Conservation (phyloP, 495 filamentous ascomycete species). For the Tuber calosporum region DNA sequence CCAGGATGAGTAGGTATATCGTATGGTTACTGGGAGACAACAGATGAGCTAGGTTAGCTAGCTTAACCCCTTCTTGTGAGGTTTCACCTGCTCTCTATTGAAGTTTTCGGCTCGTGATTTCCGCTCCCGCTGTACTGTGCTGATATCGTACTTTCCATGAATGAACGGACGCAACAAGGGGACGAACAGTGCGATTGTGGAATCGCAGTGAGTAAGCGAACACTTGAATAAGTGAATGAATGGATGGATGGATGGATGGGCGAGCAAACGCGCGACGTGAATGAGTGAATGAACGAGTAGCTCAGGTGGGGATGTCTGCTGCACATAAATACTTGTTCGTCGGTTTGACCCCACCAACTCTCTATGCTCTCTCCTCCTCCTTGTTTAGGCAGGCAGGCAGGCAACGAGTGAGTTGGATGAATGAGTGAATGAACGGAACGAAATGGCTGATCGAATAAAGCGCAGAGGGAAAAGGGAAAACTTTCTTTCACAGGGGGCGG, state of each 20-base stretch:
- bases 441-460: neutral
- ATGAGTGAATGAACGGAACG: neutral
- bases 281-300: neutral
- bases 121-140: neutral
- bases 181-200: neutral
- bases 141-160: constrained; percentile 1
- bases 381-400: neutral
- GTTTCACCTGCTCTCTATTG: neutral
- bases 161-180: neutral
- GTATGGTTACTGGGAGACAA: neutral
- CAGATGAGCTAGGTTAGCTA: neutral
- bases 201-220: neutral
- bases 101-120: constrained; percentile 2
- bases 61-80: neutral
- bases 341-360: neutral
- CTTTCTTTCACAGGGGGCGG: neutral
- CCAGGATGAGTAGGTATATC: neutral
- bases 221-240: neutral
- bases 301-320: neutral
- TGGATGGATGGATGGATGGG: neutral
- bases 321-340: constrained; percentile 1
- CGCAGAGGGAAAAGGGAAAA: neutral
- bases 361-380: neutral
- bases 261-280: neutral
- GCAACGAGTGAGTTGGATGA: neutral